Percentiles rank a stretch among this genome's conserved stretches.
Conservation (phyloP, 306 rosid species). For the Ceratonia siliqua region DNA sequence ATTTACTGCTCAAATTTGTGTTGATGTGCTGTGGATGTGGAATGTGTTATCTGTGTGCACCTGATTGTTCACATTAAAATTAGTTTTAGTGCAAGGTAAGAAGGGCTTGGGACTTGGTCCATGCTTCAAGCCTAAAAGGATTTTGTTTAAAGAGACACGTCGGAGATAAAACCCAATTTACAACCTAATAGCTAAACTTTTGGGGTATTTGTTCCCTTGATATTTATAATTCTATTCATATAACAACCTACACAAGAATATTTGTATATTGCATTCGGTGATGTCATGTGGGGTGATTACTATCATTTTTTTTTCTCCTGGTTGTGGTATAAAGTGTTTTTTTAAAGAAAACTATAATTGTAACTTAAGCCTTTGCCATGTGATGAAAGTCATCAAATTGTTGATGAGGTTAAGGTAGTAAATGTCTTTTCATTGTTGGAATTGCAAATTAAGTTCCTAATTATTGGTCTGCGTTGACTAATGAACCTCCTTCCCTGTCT, state of each 20-base stretch:
- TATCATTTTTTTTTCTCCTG: slow-evolving; percentile 14
- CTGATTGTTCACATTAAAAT: not conserved
- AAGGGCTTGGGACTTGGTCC: not conserved
- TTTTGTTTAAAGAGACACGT: not conserved
- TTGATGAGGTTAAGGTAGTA: slow-evolving; percentile 17
- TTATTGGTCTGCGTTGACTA: slow-evolving; percentile 49
- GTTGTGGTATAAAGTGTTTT: not conserved
- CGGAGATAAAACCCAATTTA: not conserved
- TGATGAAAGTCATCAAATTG: slow-evolving; percentile 17
- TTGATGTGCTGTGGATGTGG: slow-evolving; percentile 20
- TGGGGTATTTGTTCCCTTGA: not conserved
- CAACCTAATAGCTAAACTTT: not conserved
- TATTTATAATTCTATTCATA: not conserved
- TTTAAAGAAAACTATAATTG: not conserved
- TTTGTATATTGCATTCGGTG: slow-evolving; percentile 17
- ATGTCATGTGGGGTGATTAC: slow-evolving; percentile 21
- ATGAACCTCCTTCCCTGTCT: slow-evolving; percentile 38
- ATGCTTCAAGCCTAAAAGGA: not conserved
- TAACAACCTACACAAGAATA: slow-evolving; percentile 7
- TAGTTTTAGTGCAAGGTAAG: not conserved
- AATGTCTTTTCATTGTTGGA: slow-evolving; percentile 1
- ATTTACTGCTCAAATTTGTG: not conserved
- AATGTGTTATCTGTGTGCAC: slow-evolving; percentile 1
- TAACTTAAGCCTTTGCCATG: not conserved
- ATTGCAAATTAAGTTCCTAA: slow-evolving; percentile 9